Base-by-base conservation (phyloP, 2,329 filamentous ascomycete species). In the Colletotrichum orchidophilum region DNA sequence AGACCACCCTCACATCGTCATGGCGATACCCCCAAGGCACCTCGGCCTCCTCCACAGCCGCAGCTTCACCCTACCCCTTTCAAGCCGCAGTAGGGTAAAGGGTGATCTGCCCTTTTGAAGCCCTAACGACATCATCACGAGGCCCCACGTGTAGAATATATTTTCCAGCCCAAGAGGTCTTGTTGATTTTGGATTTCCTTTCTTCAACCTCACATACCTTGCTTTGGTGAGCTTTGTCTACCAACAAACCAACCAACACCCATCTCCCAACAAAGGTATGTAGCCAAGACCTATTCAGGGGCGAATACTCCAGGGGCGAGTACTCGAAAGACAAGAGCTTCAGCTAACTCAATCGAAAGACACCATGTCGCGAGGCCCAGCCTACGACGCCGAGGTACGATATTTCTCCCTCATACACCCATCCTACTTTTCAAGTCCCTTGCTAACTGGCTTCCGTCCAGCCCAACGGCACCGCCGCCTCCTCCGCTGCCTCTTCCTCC, bases 71-170 rank as follows among this genome's bases (percentile, higher is more conserved):
- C 27, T 46, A 13, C 12, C 24, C 15, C 15, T 27, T 42, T 27
- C 39, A 33, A 49, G 24, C 18, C 29, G n/a, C n/a, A 15, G 26
- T 26, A 46, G 39, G 39, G 18, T n/a, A 1, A 21, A 50, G 4
- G 13, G 21, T n/a, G 52, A 12, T 31, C 6, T 15, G 13, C 26
- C 24, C 13, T 24, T 12, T 29, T 12, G n/a, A 12, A 57, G 26
- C 26, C 54, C 54, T 60, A 21, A 59, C 46, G 54, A 60, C 27
- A 31, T 26, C 52, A 53, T 66, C 66, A 65, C 31, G 11, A 2
- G 9, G 8, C 11, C 31, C n/a, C 13, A 13, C 9, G n/a, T 21
- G 13, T 21, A 24, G 29, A 15, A 21, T 31, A 33, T 18, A 0
- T 53, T 33, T 27, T 42, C 27, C 1, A 27, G 15, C 26, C 5